Percentiles rank a stretch among this genome's conserved stretches.
These are phyloP conservation scores for Cynanchum wilfordii DNA, from an alignment of 257 asterid genomes.

Conservation along the genomic window DNA sequence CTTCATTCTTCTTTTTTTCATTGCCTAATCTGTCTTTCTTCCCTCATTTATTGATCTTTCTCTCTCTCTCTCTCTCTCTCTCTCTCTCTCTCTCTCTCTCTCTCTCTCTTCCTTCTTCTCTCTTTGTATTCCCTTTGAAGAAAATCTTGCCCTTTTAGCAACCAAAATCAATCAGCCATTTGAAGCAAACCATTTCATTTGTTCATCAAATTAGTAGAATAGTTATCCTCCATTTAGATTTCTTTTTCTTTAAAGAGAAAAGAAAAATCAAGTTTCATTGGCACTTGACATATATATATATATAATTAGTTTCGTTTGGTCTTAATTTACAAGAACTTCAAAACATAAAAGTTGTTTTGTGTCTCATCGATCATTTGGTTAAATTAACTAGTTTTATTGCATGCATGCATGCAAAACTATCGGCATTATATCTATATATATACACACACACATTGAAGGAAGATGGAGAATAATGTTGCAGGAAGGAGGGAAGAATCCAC, in stretches of 20 bases:
- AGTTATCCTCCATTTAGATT: constrained; percentile 3
- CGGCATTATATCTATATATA: constrained; percentile 13
- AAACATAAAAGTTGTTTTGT: not conserved
- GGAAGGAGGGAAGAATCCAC: constrained; percentile 37
- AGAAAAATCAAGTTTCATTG: no score
- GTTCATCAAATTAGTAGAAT: not conserved
- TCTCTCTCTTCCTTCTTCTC: not conserved
- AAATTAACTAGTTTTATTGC: constrained; percentile 12
- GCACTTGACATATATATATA: no score
- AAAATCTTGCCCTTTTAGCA: constrained; percentile 8
- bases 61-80: not conserved
- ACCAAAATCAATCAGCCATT: constrained; percentile 1
- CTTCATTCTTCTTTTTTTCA: constrained; percentile 2
- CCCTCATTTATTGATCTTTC: constrained; percentile 2
- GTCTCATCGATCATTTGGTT: not conserved
- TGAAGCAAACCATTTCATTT: constrained; percentile 11
- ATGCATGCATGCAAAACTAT: constrained; percentile 40
- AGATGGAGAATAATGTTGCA: constrained; percentile 31
- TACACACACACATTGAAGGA: not conserved
- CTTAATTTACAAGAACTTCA: no score
- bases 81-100: not conserved
- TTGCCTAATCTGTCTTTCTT: constrained; percentile 11
- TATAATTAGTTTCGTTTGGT: no score
- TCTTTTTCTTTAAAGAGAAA: no score
- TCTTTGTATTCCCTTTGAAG: constrained; percentile 7